A percentile compares a stretch with the other conserved stretches of the same genome.
Evolutionary conservation across 306 rosid species (phyloP).

Genomic region (Malus sieversii): DNA sequence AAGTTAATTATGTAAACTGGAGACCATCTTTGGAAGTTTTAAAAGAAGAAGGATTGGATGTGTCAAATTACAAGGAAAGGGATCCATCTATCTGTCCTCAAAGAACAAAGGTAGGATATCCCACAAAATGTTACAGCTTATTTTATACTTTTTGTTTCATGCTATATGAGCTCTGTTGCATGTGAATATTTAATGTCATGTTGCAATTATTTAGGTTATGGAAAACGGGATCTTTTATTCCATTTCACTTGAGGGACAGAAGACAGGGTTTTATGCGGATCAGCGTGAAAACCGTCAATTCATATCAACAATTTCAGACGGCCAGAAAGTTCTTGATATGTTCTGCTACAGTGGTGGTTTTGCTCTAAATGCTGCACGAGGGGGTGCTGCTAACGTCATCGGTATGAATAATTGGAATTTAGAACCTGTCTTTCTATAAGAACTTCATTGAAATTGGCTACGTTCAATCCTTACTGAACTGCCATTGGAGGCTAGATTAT

Average conservation of each 20-base stretch:
- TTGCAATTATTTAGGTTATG: slow-evolving; percentile 37
- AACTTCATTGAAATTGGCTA: neutral
- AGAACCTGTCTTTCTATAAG: neutral
- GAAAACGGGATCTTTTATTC: slow-evolving; percentile 72
- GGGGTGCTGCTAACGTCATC: slow-evolving; percentile 74
- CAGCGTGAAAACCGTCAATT: slow-evolving; percentile 81
- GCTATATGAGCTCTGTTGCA: slow-evolving; percentile 10
- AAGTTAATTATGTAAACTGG: slow-evolving; percentile 69
- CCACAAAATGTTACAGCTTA: neutral
- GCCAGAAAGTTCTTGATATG: slow-evolving; percentile 76
- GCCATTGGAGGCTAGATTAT: neutral
- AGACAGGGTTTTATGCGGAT: slow-evolving; percentile 95
- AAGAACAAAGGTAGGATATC: slow-evolving; percentile 56
- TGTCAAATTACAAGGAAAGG: slow-evolving; percentile 41
- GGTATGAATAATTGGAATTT: slow-evolving; percentile 35
- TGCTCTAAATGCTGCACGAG: slow-evolving; percentile 71
- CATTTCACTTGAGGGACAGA: slow-evolving; percentile 83
- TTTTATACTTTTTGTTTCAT: neutral
- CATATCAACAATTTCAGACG: slow-evolving; percentile 65
- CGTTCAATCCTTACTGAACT: neutral
- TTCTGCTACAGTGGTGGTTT: slow-evolving; percentile 96
- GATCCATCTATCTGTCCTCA: slow-evolving; percentile 48
- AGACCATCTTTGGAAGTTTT: slow-evolving; percentile 79
- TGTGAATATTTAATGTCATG: slow-evolving; percentile 5
- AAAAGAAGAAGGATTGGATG: slow-evolving; percentile 78